Evolutionary conservation across 164 flowering plant species (phyloP).

Genomic region (Magnolia sinica): DNA sequence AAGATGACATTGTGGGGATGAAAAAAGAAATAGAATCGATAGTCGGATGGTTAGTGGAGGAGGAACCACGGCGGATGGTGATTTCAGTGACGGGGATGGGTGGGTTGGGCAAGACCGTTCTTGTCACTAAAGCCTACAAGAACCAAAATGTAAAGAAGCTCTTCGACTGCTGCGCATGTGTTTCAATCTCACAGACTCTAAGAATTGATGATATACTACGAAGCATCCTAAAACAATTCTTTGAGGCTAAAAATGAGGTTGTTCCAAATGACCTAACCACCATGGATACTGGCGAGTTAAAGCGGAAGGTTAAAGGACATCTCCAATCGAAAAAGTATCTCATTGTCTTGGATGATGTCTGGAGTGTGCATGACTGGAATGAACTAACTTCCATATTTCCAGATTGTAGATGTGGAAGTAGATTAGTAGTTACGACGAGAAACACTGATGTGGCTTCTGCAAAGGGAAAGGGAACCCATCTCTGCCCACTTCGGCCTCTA

Average conservation of each 20-base stretch:
- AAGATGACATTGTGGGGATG: conserved; percentile 29
- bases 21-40: conserved; percentile 22
- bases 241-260: not conserved
- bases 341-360: conserved; percentile 49
- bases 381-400: not conserved
- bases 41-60: conserved; percentile 30
- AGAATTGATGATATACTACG: not conserved
- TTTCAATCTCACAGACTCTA: conserved; percentile 26
- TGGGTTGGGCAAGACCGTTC: conserved; percentile 54
- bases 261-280: not conserved
- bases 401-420: conserved; percentile 19
- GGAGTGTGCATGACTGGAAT: conserved; percentile 13
- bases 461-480: conserved; percentile 13
- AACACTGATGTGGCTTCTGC: conserved; percentile 31
- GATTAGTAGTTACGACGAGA: conserved; percentile 35
- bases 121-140: conserved; percentile 29
- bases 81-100: conserved; percentile 54
- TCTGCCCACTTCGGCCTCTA: conserved; percentile 1
- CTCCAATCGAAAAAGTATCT: conserved; percentile 20
- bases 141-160: conserved; percentile 7
- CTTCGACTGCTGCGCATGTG: conserved; percentile 41
- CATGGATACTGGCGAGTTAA: not conserved
- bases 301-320: not conserved
- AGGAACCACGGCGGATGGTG: conserved; percentile 23
- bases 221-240: not conserved